Evolutionary conservation across 306 rosid species (phyloP).

Genomic region (Pueraria montana): DNA sequence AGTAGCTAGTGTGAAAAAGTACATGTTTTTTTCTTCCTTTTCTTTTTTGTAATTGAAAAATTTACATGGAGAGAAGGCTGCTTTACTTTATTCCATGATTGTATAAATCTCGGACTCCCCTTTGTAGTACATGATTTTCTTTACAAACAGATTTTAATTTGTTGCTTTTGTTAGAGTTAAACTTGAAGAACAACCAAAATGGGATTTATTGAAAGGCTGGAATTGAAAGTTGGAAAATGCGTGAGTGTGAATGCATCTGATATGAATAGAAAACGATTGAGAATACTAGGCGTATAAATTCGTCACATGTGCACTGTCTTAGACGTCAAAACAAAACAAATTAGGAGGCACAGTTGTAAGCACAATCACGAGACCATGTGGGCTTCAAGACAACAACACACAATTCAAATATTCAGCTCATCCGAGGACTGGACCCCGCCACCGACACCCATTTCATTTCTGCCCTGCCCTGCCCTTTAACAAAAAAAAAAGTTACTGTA

Average conservation of each 20-base stretch:
- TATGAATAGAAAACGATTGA: conserved; percentile 5
- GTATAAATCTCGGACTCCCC: too few species aligned
- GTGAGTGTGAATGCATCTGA: background rate
- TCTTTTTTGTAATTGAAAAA: background rate
- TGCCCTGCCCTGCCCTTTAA: too few species aligned
- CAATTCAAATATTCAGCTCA: conserved; percentile 41
- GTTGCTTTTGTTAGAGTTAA: background rate
- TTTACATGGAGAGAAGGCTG: background rate
- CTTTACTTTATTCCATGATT: background rate
- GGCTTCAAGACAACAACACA: conserved; percentile 61
- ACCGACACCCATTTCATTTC: conserved; percentile 65
- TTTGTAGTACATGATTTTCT: too few species aligned
- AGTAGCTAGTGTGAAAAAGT: background rate
- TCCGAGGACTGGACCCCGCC: conserved; percentile 47
- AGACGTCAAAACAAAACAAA: conserved; percentile 46
- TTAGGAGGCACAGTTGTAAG: conserved; percentile 9
- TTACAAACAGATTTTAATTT: background rate
- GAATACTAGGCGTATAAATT: conserved; percentile 27
- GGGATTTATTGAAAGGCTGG: background rate
- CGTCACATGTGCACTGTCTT: conserved; percentile 43
- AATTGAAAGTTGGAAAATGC: background rate
- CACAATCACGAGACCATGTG: conserved; percentile 56
- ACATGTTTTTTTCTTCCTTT: background rate
- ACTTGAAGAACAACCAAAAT: background rate
- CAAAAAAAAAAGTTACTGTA: too few species aligned